Evolutionary conservation across 768 basidiomycete species (phyloP).

Genomic region (Hygrocybe coccinea): DNA sequence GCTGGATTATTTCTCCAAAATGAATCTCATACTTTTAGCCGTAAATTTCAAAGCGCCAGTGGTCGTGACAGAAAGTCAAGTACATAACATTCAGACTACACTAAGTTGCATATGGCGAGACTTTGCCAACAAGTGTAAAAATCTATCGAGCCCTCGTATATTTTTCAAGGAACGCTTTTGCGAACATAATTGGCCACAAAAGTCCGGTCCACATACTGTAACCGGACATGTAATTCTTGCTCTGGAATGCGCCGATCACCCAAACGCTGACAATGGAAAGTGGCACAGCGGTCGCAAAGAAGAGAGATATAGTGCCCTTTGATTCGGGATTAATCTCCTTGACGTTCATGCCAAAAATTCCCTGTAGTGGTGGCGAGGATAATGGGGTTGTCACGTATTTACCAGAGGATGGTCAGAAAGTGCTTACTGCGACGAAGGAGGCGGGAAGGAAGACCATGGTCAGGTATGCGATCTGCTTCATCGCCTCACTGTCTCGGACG

Average conservation of each 20-base stretch:
- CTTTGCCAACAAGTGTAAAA: too few relatives aligned
- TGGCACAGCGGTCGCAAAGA: slow-evolving; percentile 35
- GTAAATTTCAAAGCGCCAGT: too few relatives aligned
- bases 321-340: slow-evolving; percentile 29
- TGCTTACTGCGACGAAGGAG: slow-evolving; percentile 32
- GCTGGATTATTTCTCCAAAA: too few relatives aligned
- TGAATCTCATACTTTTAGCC: too few relatives aligned
- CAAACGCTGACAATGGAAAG: slow-evolving; percentile 42
- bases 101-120: too few relatives aligned
- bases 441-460: slow-evolving; percentile 61
- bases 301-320: slow-evolving; percentile 33
- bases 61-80: too few relatives aligned
- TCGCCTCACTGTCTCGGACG: slow-evolving; percentile 39
- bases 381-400: neutral
- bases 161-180: neutral
- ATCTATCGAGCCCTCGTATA: too few relatives aligned
- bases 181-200: slow-evolving; percentile 4
- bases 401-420: neutral
- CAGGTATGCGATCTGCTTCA: slow-evolving; percentile 53
- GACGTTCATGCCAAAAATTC: slow-evolving; percentile 49
- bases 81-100: too few relatives aligned
- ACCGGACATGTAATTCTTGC: neutral
- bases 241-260: slow-evolving; percentile 43
- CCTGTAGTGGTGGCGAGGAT: slow-evolving; percentile 21
- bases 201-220: neutral